Conservation (phyloP, 1,139 yeast species). For the Kodamaea sp. region DNA sequence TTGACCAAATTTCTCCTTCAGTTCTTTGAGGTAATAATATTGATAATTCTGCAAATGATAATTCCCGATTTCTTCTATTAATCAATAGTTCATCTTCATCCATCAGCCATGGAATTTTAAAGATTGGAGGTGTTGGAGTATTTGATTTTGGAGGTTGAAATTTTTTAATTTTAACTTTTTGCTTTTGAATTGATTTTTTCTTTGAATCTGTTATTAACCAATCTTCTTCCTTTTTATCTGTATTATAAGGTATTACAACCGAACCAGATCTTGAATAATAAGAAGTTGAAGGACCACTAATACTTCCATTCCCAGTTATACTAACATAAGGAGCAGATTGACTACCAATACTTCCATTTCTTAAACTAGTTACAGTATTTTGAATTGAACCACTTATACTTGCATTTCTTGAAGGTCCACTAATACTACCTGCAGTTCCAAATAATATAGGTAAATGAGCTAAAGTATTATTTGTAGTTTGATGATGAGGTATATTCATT, state of each 20-base stretch:
- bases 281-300: neutral
- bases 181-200: conserved; percentile 1
- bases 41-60: conserved; percentile 71
- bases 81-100: conserved; percentile 74
- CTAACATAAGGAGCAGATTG: conserved; percentile 16
- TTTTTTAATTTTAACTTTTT: conserved; percentile 1
- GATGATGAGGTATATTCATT: conserved; percentile 51
- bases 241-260: conserved; percentile 39
- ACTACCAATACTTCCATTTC: conserved; percentile 38
- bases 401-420: conserved; percentile 43
- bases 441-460: conserved; percentile 46
- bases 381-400: conserved; percentile 37
- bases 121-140: conserved; percentile 22
- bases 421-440: conserved; percentile 41
- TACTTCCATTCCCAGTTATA: conserved; percentile 7
- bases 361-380: conserved; percentile 37
- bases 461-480: conserved; percentile 35
- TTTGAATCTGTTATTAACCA: conserved; percentile 1
- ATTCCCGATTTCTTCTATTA: conserved; percentile 53
- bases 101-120: conserved; percentile 49
- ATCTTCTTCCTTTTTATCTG: conserved; percentile 31
- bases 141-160: conserved; percentile 8
- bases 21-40: conserved; percentile 70
- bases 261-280: conserved; percentile 45
- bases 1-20: conserved; percentile 66